A percentile compares a stretch with the other conserved stretches of the same genome.
phyloP scores from a whole-genome alignment of 805 yeast species.

The Metschnikowia cerradonensis region DNA sequence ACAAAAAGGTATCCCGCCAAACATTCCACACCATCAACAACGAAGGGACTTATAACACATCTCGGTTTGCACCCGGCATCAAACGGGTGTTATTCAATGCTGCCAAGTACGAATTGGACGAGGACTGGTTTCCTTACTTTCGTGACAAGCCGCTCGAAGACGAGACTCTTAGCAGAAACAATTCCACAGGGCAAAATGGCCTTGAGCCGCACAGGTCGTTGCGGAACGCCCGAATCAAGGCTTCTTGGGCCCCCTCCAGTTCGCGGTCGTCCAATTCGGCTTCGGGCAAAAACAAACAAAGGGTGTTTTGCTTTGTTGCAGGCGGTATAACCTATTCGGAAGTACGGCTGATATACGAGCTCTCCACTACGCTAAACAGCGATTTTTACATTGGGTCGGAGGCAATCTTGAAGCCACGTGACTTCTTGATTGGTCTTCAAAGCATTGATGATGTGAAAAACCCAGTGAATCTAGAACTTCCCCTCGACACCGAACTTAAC shows the following conservation, averaged over 20 bases:
- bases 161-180: constrained; percentile 26
- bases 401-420: constrained; percentile 47
- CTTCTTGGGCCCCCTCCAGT: constrained; percentile 19
- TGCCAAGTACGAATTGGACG: constrained; percentile 50
- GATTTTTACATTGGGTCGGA: constrained; percentile 51
- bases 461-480: constrained; percentile 41
- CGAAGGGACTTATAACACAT: constrained; percentile 54
- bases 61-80: constrained; percentile 70
- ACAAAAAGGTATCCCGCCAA: constrained; percentile 45
- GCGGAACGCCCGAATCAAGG: constrained; percentile 17
- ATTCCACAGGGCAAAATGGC: neutral
- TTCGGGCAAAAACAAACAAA: constrained; percentile 41
- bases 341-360: constrained; percentile 67
- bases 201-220: constrained; percentile 11
- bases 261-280: constrained; percentile 16
- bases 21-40: constrained; percentile 55
- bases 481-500: constrained; percentile 11
- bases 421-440: constrained; percentile 41
- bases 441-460: constrained; percentile 33
- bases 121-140: constrained; percentile 63
- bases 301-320: constrained; percentile 74
- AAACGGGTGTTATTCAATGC: constrained; percentile 54
- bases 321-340: constrained; percentile 92
- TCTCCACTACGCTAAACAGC: constrained; percentile 56
- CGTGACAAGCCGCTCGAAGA: constrained; percentile 67